Evolutionary conservation across 2,329 filamentous ascomycete genomes (phyloP), one percentile per base, ranked within the genome.

Genomic region (Macrophomina tecta): DNA sequence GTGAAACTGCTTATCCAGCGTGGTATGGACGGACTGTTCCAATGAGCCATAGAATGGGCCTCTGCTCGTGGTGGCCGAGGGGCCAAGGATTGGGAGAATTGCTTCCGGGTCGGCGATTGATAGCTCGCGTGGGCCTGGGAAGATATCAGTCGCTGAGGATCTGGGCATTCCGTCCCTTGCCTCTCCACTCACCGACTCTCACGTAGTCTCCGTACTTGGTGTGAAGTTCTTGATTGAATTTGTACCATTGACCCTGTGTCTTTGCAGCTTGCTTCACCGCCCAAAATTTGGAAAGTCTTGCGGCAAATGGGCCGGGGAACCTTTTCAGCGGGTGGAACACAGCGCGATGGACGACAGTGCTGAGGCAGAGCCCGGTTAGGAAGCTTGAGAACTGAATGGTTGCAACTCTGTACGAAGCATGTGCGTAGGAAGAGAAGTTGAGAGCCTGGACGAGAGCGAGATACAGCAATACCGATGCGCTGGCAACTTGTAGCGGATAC

Each of bases 71-170:
- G 6, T 52, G 9, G 58, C 40, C 12, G 42, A 46, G 3, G 45
- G 32, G 8, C 51, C 40, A 2, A 65, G 40, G 1, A 65, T 30
- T 11, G 66, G 68, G 30, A 69, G 67, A 9, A 73, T 69, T 5
- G 72, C 73, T 32, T 68, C 69, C 36, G 70, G 67, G 52, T 75
- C 71, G 42, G 72, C 72, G 30, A 74, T 70, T 0, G 72, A 70
- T 5, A 75, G 68, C 58, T 74, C 73, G 45, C 72, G 69, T 49
- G 72, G 72, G 7, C 73, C 45, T 73, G 34, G 68, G 65, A 18
- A 18, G 14, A 69, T 58, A 58, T 36, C 3, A 52, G 38, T 34
- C 1, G 2, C 16, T 30, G 9, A 5, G 14, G 4, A 30, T 42
- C 8, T 32, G 34, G 11, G 36, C 36, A 12, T 12, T 46, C 7